phyloP scores from a whole-genome alignment of 768 basidiomycete species.

The Pleurotus sapidus region DNA sequence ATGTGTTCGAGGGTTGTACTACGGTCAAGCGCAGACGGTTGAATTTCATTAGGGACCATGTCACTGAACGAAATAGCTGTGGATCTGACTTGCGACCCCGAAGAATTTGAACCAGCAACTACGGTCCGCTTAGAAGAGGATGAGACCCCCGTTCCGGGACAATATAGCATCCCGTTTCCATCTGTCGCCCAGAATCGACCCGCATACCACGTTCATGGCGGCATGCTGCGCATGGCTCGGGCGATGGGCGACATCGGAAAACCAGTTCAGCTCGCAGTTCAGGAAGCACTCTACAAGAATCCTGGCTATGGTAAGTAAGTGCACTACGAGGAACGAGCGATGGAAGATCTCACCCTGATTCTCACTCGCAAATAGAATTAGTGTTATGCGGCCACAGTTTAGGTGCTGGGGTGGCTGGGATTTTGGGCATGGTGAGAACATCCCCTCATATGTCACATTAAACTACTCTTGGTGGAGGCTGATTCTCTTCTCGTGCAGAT shows the following conservation, averaged over 20 bases:
- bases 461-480: background rate
- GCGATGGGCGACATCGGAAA: conserved; percentile 76
- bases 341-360: no score
- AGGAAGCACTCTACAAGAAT: conserved; percentile 65
- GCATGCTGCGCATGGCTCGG: conserved; percentile 76
- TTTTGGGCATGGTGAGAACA: conserved; percentile 64
- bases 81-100: conserved; percentile 79
- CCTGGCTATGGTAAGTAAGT: conserved; percentile 62
- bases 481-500: conserved; percentile 42
- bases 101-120: conserved; percentile 56
- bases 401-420: conserved; percentile 76
- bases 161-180: conserved; percentile 22
- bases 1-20: conserved; percentile 9
- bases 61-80: conserved; percentile 85
- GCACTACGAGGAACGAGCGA: background rate
- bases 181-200: conserved; percentile 20
- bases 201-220: conserved; percentile 70
- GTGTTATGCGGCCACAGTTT: conserved; percentile 82
- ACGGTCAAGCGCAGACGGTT: background rate
- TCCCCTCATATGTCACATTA: background rate
- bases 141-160: conserved; percentile 28
- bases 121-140: conserved; percentile 29
- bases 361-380: conserved; percentile 40
- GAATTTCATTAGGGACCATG: conserved; percentile 60
- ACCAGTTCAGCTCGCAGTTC: conserved; percentile 74